Evolutionary conservation across 441 rosid genomes (phyloP).

Genomic region (Manihot esculenta): DNA sequence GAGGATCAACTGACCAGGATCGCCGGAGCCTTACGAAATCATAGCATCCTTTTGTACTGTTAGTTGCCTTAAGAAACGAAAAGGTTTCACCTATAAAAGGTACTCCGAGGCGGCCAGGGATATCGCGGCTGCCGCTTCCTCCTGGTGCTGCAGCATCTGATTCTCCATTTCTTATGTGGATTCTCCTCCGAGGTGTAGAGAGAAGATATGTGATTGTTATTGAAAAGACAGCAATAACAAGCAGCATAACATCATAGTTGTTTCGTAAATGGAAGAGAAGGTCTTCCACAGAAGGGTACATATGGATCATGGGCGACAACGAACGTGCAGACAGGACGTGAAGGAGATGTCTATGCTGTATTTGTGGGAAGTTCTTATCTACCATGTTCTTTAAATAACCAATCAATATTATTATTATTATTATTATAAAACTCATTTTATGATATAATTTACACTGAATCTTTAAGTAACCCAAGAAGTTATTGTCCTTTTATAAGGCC

Average conservation of each 20-base stretch:
- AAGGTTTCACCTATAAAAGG: slow-evolving; percentile 40
- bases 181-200: background rate
- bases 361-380: background rate
- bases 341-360: background rate
- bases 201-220: background rate
- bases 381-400: background rate
- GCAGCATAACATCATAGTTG: background rate
- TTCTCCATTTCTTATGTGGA: background rate
- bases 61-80: slow-evolving; percentile 8
- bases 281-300: slow-evolving; percentile 1
- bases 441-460: too few relatives aligned
- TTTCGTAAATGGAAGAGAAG: background rate
- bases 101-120: slow-evolving; percentile 12
- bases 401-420: too few relatives aligned
- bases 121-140: background rate
- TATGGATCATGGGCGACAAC: background rate
- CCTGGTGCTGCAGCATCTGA: background rate
- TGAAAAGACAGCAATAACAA: background rate
- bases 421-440: too few relatives aligned
- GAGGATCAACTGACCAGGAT: slow-evolving; percentile 28
- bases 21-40: slow-evolving; percentile 44
- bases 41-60: slow-evolving; percentile 42
- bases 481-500: background rate
- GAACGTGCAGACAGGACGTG: background rate
- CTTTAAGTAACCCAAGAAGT: too few relatives aligned